Evolutionary conservation across 805 yeast genomes (phyloP), one percentile per base, ranked within the genome.

Genomic region (Teunomyces tritomae): DNA sequence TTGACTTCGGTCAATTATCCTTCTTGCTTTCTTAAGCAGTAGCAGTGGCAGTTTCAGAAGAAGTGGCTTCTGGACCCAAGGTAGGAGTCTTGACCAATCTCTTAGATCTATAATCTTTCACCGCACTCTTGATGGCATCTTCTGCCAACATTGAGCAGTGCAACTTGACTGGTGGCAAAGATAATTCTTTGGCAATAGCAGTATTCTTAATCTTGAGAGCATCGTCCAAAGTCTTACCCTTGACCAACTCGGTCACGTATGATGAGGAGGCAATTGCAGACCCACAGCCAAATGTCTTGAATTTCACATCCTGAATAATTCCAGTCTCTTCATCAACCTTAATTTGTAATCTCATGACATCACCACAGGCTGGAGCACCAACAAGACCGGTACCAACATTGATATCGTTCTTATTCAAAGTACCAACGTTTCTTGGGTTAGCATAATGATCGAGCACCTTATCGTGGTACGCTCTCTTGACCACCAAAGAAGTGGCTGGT

Each of bases 331-430:
- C 97, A 55, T 85, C 85, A 8, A 94, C 99, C 65, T 91, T 83
- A 62, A 94, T 94, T 68, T 94, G 98, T 55, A 94, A 78, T 72
- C 96, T 86, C 97, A 94, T 94, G 39, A 94, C 99, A 74, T 94
- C 99, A 47, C 99, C 99, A 73, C 99, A 94, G 0, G 99, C 99
- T 47, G 99, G 98, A 0, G 99, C 98, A 48, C 99, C 99, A 11
- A 94, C 99, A 39, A 94, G 78, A 0, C 99, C 99, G 1, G 98
- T 94, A 39, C 99, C 99, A 9, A 94, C 97, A 56, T 83, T 80
- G 13, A 71, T 61, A 49, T 81, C 79, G 46, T 76, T 77, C 70
- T 91, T 90, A 70, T 91, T 89, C 68, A 94, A 72, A 5, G 96
- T 80, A 13, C 99, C 99, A 26, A 94, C 98, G 64, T 94, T 94